phyloP scores from a whole-genome alignment of 495 filamentous ascomycete species.

The Talaromyces wortmannii region DNA sequence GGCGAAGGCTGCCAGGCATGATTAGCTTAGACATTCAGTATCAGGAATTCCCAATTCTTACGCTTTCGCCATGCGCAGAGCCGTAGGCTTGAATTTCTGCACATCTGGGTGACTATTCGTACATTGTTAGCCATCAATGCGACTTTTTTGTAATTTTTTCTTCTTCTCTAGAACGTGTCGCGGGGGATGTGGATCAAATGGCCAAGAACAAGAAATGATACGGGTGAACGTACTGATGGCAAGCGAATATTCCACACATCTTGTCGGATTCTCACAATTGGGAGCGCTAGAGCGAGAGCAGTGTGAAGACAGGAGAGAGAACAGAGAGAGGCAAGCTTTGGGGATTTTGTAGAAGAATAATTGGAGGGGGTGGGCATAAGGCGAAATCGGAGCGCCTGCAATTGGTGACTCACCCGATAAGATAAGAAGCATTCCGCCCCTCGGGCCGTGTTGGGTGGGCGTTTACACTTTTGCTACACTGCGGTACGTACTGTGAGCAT shows the following conservation, averaged over 20 bases:
- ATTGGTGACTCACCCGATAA: slow-evolving; percentile 41
- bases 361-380: slow-evolving; percentile 24
- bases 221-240: slow-evolving; percentile 65
- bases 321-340: slow-evolving; percentile 5
- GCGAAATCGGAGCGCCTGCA: slow-evolving; percentile 37
- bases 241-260: slow-evolving; percentile 88
- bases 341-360: slow-evolving; percentile 7
- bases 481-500: too few species aligned
- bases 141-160: neutral
- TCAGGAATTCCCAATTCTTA: slow-evolving; percentile 39
- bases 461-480: too few species aligned
- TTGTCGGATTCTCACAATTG: slow-evolving; percentile 7
- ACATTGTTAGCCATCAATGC: neutral
- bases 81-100: slow-evolving; percentile 91
- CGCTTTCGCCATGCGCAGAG: slow-evolving; percentile 93
- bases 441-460: too few species aligned
- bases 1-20: slow-evolving; percentile 62
- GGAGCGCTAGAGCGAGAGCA: slow-evolving; percentile 7
- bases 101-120: slow-evolving; percentile 84
- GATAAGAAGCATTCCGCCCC: slow-evolving; percentile 18
- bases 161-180: neutral
- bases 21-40: slow-evolving; percentile 8
- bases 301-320: slow-evolving; percentile 8
- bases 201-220: neutral
- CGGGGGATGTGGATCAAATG: neutral